A percentile compares a stretch with the other conserved stretches of the same genome.
Conservation (phyloP, 306 rosid genomes). For the Medicago arabica region DNA sequence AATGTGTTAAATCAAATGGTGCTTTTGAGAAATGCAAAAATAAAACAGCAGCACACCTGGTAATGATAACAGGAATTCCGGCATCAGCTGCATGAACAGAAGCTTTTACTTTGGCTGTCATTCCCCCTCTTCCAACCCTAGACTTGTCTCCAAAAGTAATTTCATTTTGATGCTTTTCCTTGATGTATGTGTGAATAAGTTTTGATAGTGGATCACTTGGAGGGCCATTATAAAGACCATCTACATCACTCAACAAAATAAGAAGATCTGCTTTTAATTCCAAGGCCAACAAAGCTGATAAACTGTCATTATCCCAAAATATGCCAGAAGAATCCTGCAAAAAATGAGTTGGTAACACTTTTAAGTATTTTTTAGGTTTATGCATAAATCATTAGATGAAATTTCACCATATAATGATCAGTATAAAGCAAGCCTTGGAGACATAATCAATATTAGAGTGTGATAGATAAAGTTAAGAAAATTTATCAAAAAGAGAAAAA, state of each 20-base stretch:
- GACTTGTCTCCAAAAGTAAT: slow-evolving; percentile 98
- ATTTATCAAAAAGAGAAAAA: too few relatives aligned
- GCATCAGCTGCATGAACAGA: slow-evolving; percentile 89
- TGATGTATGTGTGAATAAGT: slow-evolving; percentile 89
- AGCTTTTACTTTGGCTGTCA: slow-evolving; percentile 99
- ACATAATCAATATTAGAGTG: too few relatives aligned
- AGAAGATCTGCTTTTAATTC: slow-evolving; percentile 98
- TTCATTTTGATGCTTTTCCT: slow-evolving; percentile 88
- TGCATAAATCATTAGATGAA: too few relatives aligned
- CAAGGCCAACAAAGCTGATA: slow-evolving; percentile 94
- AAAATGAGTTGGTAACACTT: slow-evolving; percentile 20
- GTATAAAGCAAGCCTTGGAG: too few relatives aligned
- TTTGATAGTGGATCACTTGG: slow-evolving; percentile 93
- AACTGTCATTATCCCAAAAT: slow-evolving; percentile 99
- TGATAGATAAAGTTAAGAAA: too few relatives aligned
- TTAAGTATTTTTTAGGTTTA: not conserved
- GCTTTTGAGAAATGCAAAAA: slow-evolving; percentile 29
- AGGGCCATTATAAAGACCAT: slow-evolving; percentile 95
- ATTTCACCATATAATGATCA: too few relatives aligned
- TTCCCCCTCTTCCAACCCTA: slow-evolving; percentile 99
- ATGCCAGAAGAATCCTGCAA: slow-evolving; percentile 97
- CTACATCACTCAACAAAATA: slow-evolving; percentile 93
- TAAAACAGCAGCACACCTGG: slow-evolving; percentile 61
- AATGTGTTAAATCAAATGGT: slow-evolving; percentile 10
- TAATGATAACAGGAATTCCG: slow-evolving; percentile 93